Conservation (phyloP, 441 rosid species). For the Daphne laureola region DNA sequence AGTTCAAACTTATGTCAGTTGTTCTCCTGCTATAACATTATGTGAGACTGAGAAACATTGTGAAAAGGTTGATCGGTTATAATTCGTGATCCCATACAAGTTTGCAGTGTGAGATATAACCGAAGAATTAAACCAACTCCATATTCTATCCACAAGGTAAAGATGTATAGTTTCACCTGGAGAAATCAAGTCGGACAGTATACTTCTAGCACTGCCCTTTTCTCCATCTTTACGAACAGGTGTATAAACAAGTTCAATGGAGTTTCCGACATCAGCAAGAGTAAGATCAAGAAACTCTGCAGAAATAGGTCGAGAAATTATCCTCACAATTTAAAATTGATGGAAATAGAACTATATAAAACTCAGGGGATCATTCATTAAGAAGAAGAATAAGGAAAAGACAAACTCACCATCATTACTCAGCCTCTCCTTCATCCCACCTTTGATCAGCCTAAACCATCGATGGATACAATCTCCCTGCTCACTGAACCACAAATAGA, state of each 20-base stretch:
- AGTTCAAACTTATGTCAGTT: too few species aligned
- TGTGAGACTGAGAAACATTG: too few species aligned
- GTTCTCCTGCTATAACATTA: too few species aligned
- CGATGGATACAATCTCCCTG: conserved; percentile 71
- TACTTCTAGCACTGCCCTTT: conserved; percentile 61
- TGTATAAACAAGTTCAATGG: conserved; percentile 73
- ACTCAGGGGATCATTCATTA: conserved; percentile 2
- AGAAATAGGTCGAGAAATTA: conserved; percentile 15
- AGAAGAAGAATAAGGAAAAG: too few species aligned
- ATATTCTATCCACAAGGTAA: too few species aligned
- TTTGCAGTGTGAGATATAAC: too few species aligned
- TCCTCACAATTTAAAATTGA: conserved; percentile 10
- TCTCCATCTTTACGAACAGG: conserved; percentile 87
- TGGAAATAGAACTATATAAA: background rate
- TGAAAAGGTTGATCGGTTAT: too few species aligned
- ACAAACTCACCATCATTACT: conserved; percentile 56
- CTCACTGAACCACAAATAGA: conserved; percentile 48
- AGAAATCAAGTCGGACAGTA: conserved; percentile 53
- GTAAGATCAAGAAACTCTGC: conserved; percentile 84
- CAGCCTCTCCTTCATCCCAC: conserved; percentile 58
- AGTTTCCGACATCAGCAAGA: conserved; percentile 73
- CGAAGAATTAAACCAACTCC: too few species aligned
- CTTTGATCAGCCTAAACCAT: conserved; percentile 77
- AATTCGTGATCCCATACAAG: too few species aligned
- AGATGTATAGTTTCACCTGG: conserved; percentile 57